These are phyloP conservation scores for Erysimum pusillum DNA, from an alignment of 441 rosid species.

Conservation along the genomic window DNA sequence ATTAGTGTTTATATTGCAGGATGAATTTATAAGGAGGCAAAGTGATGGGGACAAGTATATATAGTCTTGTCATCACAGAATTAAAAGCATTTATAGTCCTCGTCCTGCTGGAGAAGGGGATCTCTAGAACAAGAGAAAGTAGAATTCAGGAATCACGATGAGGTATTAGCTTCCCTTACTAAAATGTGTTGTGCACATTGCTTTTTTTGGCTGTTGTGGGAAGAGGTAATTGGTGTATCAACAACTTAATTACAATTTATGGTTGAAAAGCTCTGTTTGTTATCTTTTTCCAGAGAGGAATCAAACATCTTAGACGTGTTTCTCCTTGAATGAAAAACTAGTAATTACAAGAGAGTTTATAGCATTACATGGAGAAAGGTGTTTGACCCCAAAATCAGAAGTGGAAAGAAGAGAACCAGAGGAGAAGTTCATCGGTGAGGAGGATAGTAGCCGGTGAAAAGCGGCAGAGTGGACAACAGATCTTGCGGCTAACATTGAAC, in stretches of 20 bases:
- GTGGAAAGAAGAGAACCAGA: slow-evolving; percentile 52
- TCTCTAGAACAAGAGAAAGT: neutral
- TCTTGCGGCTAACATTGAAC: slow-evolving; percentile 43
- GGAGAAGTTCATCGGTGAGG: slow-evolving; percentile 47
- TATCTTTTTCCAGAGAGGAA: slow-evolving; percentile 12
- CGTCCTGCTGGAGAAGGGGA: neutral
- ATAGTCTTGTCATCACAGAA: neutral
- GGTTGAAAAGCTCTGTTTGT: slow-evolving; percentile 15
- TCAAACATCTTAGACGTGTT: slow-evolving; percentile 25
- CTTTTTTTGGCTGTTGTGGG: neutral
- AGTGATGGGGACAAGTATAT: no score
- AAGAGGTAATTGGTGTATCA: neutral
- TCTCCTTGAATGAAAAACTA: slow-evolving; percentile 31
- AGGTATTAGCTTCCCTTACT: slow-evolving; percentile 1
- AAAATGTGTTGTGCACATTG: neutral
- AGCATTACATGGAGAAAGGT: slow-evolving; percentile 33
- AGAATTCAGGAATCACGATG: neutral
- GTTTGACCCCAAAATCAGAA: slow-evolving; percentile 34
- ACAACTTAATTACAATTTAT: slow-evolving; percentile 7
- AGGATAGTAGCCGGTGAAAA: slow-evolving; percentile 42
- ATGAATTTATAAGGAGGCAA: neutral
- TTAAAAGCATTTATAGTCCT: neutral
- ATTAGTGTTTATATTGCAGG: neutral
- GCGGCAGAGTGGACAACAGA: slow-evolving; percentile 48
- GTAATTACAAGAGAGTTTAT: slow-evolving; percentile 31